Percentiles rank a stretch among this genome's conserved stretches.
These are phyloP conservation scores for Begonia masoniana DNA, from an alignment of 306 rosid species.

Conservation along the genomic window DNA sequence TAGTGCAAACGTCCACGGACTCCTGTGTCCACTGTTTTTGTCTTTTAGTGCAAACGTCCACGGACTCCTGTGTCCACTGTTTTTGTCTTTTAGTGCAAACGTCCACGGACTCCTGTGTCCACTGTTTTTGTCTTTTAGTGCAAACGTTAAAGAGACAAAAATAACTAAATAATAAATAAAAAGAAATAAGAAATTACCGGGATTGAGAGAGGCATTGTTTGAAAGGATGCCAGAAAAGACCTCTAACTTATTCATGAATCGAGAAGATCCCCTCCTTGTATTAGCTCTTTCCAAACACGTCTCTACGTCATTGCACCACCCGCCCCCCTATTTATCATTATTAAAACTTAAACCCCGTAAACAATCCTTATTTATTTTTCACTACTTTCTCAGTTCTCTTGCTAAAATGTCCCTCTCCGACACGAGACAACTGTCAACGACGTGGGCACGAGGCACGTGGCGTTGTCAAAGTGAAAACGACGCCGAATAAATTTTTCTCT, in stretches of 20 bases:
- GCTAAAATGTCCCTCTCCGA: too few species aligned
- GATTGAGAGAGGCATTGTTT: conserved; percentile 70
- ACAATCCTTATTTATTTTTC: not conserved
- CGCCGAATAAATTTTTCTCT: not conserved
- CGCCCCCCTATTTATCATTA: conserved; percentile 56
- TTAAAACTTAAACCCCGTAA: not conserved
- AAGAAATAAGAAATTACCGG: conserved; percentile 30
- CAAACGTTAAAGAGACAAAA: not conserved
- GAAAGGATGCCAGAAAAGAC: conserved; percentile 66
- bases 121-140: too few species aligned
- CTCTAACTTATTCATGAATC: conserved; percentile 50
- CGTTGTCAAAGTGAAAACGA: not conserved
- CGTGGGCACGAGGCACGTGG: conserved; percentile 6
- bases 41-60: too few species aligned
- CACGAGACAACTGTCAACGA: not conserved
- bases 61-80: too few species aligned
- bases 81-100: too few species aligned
- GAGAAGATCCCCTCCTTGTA: conserved; percentile 69
- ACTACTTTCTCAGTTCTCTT: not conserved
- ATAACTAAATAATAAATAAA: not conserved
- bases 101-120: too few species aligned
- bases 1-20: too few species aligned
- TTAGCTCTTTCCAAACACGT: conserved; percentile 78
- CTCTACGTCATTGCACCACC: conserved; percentile 77
- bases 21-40: too few species aligned